Evolutionary conservation across 1,284 basidiomycete genomes (phyloP).

Genomic region (Fomitiporia mediterranea): DNA sequence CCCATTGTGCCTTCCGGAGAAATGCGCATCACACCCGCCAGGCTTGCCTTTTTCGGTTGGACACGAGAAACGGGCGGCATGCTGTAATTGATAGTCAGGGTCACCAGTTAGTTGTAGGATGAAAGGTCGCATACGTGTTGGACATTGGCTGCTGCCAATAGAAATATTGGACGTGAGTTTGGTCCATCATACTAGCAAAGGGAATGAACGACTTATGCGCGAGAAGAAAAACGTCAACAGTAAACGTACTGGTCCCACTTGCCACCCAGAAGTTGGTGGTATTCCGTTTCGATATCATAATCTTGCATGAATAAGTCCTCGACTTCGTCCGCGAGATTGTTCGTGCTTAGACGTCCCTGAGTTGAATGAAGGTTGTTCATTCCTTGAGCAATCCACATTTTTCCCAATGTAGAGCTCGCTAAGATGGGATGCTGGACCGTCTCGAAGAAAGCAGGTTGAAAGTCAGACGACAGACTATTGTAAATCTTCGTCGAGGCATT

Average conservation of each 20-base stretch:
- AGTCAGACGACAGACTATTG: constrained; percentile 40
- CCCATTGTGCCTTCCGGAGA: constrained; percentile 53
- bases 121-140: constrained; percentile 41
- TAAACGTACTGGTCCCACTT: constrained; percentile 54
- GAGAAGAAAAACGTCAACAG: too few relatives aligned
- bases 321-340: constrained; percentile 50
- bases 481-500: constrained; percentile 52
- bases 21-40: constrained; percentile 57
- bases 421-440: constrained; percentile 61
- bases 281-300: constrained; percentile 53
- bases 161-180: constrained; percentile 58
- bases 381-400: constrained; percentile 54
- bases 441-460: constrained; percentile 62
- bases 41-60: constrained; percentile 49
- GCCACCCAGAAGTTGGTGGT: constrained; percentile 55
- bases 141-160: constrained; percentile 71
- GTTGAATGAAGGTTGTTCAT: constrained; percentile 58
- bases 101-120: too few relatives aligned
- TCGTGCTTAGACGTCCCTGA: constrained; percentile 60
- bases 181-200: constrained; percentile 58
- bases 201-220: not conserved
- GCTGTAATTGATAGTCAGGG: constrained; percentile 29
- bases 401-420: constrained; percentile 52
- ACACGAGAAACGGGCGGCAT: constrained; percentile 56
- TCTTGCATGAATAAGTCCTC: constrained; percentile 54